Evolutionary conservation across 352 stramenopile genomes (phyloP).

Genomic region (Phytophthora boehmeriae): DNA sequence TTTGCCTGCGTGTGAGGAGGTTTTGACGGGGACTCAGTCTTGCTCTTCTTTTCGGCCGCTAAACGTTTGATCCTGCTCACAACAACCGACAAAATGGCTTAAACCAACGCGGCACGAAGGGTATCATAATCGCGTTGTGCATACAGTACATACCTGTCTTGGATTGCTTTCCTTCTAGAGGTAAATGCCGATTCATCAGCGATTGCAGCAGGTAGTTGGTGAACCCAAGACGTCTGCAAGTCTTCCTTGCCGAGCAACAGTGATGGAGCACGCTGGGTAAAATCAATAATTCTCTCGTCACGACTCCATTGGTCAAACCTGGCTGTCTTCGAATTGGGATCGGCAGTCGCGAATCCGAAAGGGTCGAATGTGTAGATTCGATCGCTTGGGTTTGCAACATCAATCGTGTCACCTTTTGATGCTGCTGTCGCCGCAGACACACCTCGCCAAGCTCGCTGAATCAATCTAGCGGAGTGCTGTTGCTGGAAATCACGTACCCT

Average conservation of each 20-base stretch:
- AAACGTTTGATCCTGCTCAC: conserved; percentile 30
- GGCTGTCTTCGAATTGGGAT: not conserved
- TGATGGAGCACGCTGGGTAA: not conserved
- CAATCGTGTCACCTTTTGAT: not conserved
- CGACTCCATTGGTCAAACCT: conserved; percentile 13
- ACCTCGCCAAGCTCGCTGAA: conserved; percentile 56
- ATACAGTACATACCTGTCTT: conserved; percentile 37
- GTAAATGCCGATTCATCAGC: conserved; percentile 26
- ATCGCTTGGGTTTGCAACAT: conserved; percentile 14
- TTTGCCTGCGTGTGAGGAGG: conserved; percentile 6
- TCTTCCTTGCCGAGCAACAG: conserved; percentile 16
- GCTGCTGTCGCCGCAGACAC: not conserved
- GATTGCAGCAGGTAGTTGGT: conserved; percentile 6
- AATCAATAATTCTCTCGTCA: not conserved
- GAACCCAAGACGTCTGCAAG: not conserved
- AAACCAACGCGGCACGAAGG: not conserved
- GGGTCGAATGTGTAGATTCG: conserved; percentile 45
- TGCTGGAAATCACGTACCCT: conserved; percentile 51
- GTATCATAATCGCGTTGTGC: not conserved
- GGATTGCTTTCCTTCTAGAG: conserved; percentile 26
- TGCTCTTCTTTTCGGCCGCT: conserved; percentile 25
- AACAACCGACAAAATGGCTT: not conserved
- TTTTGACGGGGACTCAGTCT: conserved; percentile 11
- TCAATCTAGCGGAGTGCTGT: conserved; percentile 37
- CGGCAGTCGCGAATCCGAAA: conserved; percentile 20